Conservation (phyloP, 768 basidiomycete genomes). For the Pisolithus orientalis region DNA sequence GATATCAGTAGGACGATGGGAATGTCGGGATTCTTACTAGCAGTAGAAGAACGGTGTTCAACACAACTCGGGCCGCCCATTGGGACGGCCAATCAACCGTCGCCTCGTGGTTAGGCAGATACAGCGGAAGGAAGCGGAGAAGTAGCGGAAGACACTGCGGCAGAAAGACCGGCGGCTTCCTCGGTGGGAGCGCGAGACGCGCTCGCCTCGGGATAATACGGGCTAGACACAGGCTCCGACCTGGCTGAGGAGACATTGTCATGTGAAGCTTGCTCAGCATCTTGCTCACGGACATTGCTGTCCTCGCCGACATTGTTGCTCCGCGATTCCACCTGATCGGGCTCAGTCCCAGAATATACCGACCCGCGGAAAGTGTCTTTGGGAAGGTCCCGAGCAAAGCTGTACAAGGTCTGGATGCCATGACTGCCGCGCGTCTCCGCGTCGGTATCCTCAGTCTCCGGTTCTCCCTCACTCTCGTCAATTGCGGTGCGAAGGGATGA, state of each 20-base stretch:
- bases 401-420: conserved; percentile 26
- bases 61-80: conserved; percentile 10
- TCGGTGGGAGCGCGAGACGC: conserved; percentile 14
- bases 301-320: conserved; percentile 18
- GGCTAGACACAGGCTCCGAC: conserved; percentile 9
- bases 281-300: conserved; percentile 5
- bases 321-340: conserved; percentile 11
- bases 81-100: not conserved
- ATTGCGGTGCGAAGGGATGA: conserved; percentile 30
- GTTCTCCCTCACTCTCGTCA: conserved; percentile 29
- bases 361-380: conserved; percentile 19
- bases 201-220: conserved; percentile 12
- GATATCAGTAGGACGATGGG: conserved; percentile 5
- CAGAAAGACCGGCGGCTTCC: conserved; percentile 14
- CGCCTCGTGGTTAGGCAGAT: conserved; percentile 17
- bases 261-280: conserved; percentile 4
- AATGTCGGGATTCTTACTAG: not conserved
- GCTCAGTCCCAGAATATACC: conserved; percentile 22
- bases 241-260: conserved; percentile 9
- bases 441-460: conserved; percentile 27
- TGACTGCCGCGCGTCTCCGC: conserved; percentile 20
- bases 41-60: conserved; percentile 9
- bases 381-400: conserved; percentile 27
- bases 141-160: conserved; percentile 23
- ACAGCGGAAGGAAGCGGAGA: conserved; percentile 27